A percentile compares a stretch with the other conserved stretches of the same genome.
Evolutionary conservation across 2,329 filamentous ascomycete genomes (phyloP).

Genomic region (Penicillium sp.): DNA sequence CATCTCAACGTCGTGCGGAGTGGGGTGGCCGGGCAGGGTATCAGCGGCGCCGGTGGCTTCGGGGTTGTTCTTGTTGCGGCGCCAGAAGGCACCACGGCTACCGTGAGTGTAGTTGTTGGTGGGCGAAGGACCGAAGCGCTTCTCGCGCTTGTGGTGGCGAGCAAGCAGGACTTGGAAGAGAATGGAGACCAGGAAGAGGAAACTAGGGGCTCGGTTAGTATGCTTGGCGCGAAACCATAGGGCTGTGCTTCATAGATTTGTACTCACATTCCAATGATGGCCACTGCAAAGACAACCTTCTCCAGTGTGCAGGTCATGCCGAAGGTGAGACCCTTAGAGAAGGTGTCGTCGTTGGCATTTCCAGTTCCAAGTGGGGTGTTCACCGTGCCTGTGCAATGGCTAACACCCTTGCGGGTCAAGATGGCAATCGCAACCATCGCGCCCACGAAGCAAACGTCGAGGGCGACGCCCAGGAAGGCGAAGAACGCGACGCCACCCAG

Average conservation of each 20-base stretch:
- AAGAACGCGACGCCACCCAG: constrained; percentile 74
- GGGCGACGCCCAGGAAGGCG: constrained; percentile 69
- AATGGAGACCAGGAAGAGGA: constrained; percentile 76
- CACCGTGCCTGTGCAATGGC: constrained; percentile 65
- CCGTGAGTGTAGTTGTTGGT: constrained; percentile 69
- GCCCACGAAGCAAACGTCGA: constrained; percentile 76
- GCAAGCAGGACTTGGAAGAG: constrained; percentile 68
- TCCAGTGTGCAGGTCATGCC: constrained; percentile 73
- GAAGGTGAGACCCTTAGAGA: constrained; percentile 48
- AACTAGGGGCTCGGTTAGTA: constrained; percentile 42
- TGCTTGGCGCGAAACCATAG: neutral
- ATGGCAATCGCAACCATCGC: constrained; percentile 81
- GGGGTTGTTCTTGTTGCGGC: constrained; percentile 47
- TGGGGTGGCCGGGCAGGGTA: constrained; percentile 41
- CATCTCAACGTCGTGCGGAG: constrained; percentile 41
- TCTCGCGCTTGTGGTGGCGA: constrained; percentile 73
- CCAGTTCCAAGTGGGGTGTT: constrained; percentile 71
- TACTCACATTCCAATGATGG: constrained; percentile 74
- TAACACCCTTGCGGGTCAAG: constrained; percentile 69
- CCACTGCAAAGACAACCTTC: constrained; percentile 73
- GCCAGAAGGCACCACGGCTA: constrained; percentile 44
- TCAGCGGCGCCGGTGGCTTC: constrained; percentile 36
- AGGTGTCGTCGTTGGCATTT: constrained; percentile 51
- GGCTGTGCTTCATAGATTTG: neutral
- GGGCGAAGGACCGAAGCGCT: constrained; percentile 68